These are phyloP conservation scores for Lactarius trivialis DNA, from an alignment of 768 basidiomycete genomes.

Conservation along the genomic window DNA sequence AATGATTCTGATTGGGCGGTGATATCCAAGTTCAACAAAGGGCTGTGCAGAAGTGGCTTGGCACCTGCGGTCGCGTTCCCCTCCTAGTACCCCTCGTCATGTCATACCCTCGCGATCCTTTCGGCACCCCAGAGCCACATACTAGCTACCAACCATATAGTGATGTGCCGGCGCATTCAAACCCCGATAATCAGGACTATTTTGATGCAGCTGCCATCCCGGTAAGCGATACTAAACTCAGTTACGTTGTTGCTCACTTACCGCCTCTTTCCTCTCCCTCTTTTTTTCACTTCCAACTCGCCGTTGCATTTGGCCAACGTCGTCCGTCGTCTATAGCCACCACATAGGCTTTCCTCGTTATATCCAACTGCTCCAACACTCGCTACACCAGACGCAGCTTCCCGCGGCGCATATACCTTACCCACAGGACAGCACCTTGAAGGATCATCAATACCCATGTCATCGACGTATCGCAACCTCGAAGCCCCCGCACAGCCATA, in stretches of 20 bases:
- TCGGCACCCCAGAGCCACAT: constrained; percentile 7
- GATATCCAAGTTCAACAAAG: not conserved
- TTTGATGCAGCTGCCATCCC: constrained; percentile 6
- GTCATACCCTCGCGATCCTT: constrained; percentile 9
- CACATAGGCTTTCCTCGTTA: constrained; percentile 1
- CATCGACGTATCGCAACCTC: constrained; percentile 1
- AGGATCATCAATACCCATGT: not conserved
- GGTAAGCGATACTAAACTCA: not conserved
- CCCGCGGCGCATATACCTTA: constrained; percentile 9
- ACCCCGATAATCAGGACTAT: constrained; percentile 7
- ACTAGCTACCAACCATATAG: not conserved
- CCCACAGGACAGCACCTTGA: constrained; percentile 1
- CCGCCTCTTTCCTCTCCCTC: not conserved
- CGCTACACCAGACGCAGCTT: constrained; percentile 2
- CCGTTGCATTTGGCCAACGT: not conserved
- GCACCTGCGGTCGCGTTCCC: not conserved
- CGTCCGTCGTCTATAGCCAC: constrained; percentile 2
- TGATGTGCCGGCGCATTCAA: not conserved
- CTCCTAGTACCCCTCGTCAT: not conserved
- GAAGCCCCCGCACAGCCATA: not conserved
- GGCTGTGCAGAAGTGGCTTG: not conserved
- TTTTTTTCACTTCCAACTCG: not conserved
- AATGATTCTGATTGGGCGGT: not conserved
- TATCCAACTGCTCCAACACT: not conserved
- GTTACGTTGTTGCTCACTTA: not conserved